Evolutionary conservation across 2,329 filamentous ascomycete genomes (phyloP).

Genomic region (Esteya vermicola): DNA sequence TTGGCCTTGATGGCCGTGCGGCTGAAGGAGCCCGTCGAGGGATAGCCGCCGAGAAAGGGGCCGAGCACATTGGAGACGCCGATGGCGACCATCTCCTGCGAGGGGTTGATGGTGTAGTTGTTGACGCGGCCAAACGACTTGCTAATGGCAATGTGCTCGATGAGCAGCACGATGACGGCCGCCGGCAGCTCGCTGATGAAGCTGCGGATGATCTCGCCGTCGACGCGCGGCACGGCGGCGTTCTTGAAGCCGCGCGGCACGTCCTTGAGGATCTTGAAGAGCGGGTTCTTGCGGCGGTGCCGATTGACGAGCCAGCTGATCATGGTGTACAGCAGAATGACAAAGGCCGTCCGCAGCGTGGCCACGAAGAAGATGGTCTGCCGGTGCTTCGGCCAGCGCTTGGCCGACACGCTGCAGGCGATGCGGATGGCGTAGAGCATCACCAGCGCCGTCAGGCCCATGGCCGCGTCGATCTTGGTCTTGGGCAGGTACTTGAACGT

Average conservation of each 20-base stretch:
- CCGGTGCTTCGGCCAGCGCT: constrained; percentile 51
- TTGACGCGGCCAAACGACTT: constrained; percentile 98
- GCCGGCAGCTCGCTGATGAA: constrained; percentile 67
- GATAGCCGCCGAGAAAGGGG: constrained; percentile 84
- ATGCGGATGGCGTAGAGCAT: constrained; percentile 65
- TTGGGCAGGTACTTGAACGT: constrained; percentile 57
- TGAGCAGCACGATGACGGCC: constrained; percentile 80
- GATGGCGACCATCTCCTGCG: constrained; percentile 91
- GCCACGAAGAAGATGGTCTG: constrained; percentile 82
- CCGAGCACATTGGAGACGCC: constrained; percentile 83
- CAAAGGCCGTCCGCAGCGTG: constrained; percentile 79
- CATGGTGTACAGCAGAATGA: constrained; percentile 83
- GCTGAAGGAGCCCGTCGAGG: constrained; percentile 61
- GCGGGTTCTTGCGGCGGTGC: constrained; percentile 42
- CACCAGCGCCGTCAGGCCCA: constrained; percentile 70
- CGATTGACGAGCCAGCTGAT: constrained; percentile 79
- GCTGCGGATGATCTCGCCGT: constrained; percentile 47
- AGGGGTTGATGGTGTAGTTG: constrained; percentile 93
- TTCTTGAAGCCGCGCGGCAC: constrained; percentile 83
- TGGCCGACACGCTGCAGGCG: constrained; percentile 49
- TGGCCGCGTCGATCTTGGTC: constrained; percentile 63
- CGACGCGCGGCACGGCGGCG: constrained; percentile 59
- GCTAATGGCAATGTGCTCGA: constrained; percentile 95
- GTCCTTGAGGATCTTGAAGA: constrained; percentile 58
- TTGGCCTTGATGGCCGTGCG: constrained; percentile 77